These are phyloP conservation scores for Parascedosporium putredinis DNA, from an alignment of 2,329 filamentous ascomycete genomes.

Conservation along the genomic window DNA sequence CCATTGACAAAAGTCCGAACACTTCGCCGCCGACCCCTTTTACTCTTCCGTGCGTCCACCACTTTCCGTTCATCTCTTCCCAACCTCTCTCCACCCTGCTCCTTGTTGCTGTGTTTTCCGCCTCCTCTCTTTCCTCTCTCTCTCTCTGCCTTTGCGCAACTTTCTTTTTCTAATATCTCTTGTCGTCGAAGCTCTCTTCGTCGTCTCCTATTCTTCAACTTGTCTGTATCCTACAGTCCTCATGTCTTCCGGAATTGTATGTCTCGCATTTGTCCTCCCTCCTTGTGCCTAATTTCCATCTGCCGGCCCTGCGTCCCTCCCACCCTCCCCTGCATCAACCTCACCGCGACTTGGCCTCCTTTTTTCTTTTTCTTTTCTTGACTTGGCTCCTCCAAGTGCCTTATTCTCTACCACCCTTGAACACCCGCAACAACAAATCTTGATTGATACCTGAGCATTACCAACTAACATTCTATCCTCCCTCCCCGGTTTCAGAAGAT, in stretches of 20 bases:
- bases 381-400: too few relatives aligned
- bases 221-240: conserved; percentile 11
- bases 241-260: conserved; percentile 25
- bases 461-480: conserved; percentile 17
- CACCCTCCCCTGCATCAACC: not conserved
- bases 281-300: not conserved
- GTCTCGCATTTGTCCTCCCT: conserved; percentile 12
- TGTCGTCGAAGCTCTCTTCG: conserved; percentile 3
- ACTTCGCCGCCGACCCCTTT: not conserved
- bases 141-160: not conserved
- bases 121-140: too few relatives aligned
- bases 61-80: not conserved
- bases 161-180: not conserved
- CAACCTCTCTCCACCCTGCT: not conserved
- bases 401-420: conserved; percentile 2
- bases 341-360: conserved; percentile 2
- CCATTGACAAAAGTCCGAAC: not conserved
- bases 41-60: not conserved
- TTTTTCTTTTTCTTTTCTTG: too few relatives aligned
- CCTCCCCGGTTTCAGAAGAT: conserved; percentile 53
- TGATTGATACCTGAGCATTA: conserved; percentile 9
- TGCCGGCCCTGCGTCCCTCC: not conserved
- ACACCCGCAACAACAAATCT: conserved; percentile 6
- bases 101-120: conserved; percentile 3
- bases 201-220: not conserved